Base-by-base conservation (phyloP, 148 eudicot species). In the Rhododendron mucronatum region DNA sequence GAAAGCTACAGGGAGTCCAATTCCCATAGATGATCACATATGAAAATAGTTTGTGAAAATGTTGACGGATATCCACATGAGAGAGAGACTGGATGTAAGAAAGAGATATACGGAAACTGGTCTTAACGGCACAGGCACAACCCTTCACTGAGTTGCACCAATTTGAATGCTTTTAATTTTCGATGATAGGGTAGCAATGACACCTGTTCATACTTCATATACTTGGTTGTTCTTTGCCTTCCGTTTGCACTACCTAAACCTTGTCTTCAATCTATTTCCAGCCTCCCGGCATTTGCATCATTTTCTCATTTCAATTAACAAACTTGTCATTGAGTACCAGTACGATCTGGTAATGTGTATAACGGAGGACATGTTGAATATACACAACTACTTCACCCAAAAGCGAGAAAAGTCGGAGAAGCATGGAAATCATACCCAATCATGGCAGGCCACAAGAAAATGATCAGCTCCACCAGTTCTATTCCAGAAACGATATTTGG, bases 381-480 rank as follows among this genome's bases (percentile, higher is more conserved):
- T 67, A 67, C 69, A 23, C 69, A 23, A 63, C 23, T 21, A 63
- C 69, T 63, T 57, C 21, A 63, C 30, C 5, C 28, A 8, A 83
- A 5, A 48, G 51, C 59, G 47, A 3, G 39, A 61, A 78, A 55
- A 18, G 73, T 44, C 26, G 65, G 0, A 28, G 4, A 65, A 8
- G 4, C 7, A 73, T 78, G 87, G 81, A 82, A 91, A 87, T 63
- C 92, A 82, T 88, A 94, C 98, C 98, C 98, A 95, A 86, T 94
- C 98, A 89, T 96, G 97, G 87, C 98, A 95, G 79, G 93, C 97
- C 86, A 93, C 95, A 26, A 94, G 85, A 82, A 95, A 95, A 87
- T 96, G 96, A 92, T 93, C 96, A 7, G 95, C 91, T 84, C 97
- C 98, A 35, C 87, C 88, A 44, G 89, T 90, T 86, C 92, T 85